These are phyloP conservation scores for Dendrothele bispora DNA, from an alignment of 768 basidiomycete species.

Conservation along the genomic window DNA sequence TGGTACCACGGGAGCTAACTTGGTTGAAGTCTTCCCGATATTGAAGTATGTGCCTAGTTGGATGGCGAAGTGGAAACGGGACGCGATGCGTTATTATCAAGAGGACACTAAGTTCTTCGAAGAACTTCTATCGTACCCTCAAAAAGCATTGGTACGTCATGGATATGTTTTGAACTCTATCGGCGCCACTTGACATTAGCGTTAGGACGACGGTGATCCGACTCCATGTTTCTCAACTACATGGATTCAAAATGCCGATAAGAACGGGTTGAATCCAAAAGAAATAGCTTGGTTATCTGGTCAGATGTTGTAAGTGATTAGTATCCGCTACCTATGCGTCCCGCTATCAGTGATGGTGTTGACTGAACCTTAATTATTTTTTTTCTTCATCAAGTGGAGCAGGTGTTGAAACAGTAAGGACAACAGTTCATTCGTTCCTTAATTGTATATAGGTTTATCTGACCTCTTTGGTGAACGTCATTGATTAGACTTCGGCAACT, in stretches of 20 bases:
- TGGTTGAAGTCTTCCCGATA: constrained; percentile 32
- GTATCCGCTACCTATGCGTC: not conserved
- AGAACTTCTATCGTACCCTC: constrained; percentile 3
- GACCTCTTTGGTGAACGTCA: constrained; percentile 13
- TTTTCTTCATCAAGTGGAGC: not conserved
- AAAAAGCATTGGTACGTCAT: not conserved
- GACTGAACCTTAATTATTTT: not conserved
- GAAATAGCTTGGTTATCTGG: constrained; percentile 1
- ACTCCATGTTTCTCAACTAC: not conserved
- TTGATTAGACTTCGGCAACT: constrained; percentile 35
- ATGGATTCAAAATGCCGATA: not conserved
- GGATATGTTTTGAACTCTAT: not conserved
- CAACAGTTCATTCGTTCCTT: not conserved
- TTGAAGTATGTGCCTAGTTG: constrained; percentile 24
- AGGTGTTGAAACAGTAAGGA: constrained; percentile 7
- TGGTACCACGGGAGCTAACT: constrained; percentile 27
- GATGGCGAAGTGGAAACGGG: constrained; percentile 28
- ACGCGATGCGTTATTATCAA: constrained; percentile 13
- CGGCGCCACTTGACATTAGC: too few species aligned
- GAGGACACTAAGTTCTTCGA: constrained; percentile 18
- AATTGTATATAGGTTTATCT: not conserved
- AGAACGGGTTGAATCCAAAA: not conserved
- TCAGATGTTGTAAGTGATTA: constrained; percentile 6
- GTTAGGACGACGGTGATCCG: not conserved
- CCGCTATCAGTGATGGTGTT: not conserved